Evolutionary conservation across 1,284 basidiomycete genomes (phyloP), one percentile per base, ranked within the genome.

Genomic region (Ustilago bromivora): DNA sequence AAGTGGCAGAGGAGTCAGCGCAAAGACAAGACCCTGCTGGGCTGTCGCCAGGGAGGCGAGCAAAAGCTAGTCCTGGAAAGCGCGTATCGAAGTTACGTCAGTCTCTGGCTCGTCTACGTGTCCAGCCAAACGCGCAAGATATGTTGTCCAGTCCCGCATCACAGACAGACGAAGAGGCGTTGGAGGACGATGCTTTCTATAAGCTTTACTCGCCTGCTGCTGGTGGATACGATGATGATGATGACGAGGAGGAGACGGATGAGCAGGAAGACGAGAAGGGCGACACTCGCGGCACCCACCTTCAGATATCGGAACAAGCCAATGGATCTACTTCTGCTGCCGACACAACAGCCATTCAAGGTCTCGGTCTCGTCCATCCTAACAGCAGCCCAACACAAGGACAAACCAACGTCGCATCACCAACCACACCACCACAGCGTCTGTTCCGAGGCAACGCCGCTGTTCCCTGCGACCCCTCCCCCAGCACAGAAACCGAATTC

Each of bases 161-260:
- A 0, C 59, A 52, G 43, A 57, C 74, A 4, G 74, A 76, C 31
- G 65, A 76, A 10, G 74, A 76, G 28, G 41, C 68, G 0, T 36
- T 76, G 49, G 74, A 76, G 49, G 74, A 76, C 36, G 74, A 76
- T 12, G 74, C 69, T 1, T 76, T 71, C 56, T 76, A 76, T 58
- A 43, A 76, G 66, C 69, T 76, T 38, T 76, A 76, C 59, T 76
- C 74, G 7, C 74, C 74, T 12, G 73, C 54, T 17, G 36, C 66
- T n/a, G 56, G 53, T 32, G 64, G 32, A 38, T 59, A 41, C n/a
- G 68, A 71, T 10, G 68, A 71, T 17, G 74, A 69, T 12, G 68
- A 71, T 10, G 74, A 69, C 12, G 65, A 71, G 12, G 74, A 71
- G 13, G 74, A 71, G 28, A 65, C 55, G 35, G 69, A 66, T 35